Evolutionary conservation across 2,329 filamentous ascomycete genomes (phyloP), one percentile per base, ranked within the genome.

Genomic region (Beauveria caledonica): DNA sequence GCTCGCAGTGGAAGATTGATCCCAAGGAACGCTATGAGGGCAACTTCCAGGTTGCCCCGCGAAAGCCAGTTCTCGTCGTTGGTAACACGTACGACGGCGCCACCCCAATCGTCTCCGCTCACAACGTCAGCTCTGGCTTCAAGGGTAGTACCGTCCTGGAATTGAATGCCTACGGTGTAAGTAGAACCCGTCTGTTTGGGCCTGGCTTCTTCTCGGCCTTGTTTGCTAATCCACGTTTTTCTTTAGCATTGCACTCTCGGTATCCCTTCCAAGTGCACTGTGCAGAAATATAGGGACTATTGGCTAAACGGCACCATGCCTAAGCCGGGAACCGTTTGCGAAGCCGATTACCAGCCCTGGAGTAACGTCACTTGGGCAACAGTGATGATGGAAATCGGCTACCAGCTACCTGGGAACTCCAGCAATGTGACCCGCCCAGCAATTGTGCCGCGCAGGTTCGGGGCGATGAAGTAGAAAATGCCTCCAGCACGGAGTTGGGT

Each of bases 31-130:
- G 67, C 17, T 74, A 73, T 50, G 64, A 58, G 1, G 71, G 68
- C 0, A 67, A 70, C 51, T 74, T 76, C 52, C 60, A 60, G 17
- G 69, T 68, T 46, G 69, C 67, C 60, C 71, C 72, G 0, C 68
- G 64, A 58, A 70, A 69, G 17, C 70, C 73, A 0, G 53, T 77
- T 1, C 65, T 78, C 1, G 62, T 78, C 15, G 67, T 77, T 10
- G 71, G 72, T 8, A 77, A 74, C 61, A 71, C 69, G 0, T 67
- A 67, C 29, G 76, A 78, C 56, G 70, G 69, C 0, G 66, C 72
- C n/a, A 76, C 73, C 2, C 74, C 76, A 2, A 63, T 78, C 7
- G 64, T 56, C 3, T 74, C 73, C 19, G 76, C 74, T 0, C 65
- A 64, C 49, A 75, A 75, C 48, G 66, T 73, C 39, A 75, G 71